Conservation (phyloP, 2,329 filamentous ascomycete species). For the Dendryphion nanum region DNA sequence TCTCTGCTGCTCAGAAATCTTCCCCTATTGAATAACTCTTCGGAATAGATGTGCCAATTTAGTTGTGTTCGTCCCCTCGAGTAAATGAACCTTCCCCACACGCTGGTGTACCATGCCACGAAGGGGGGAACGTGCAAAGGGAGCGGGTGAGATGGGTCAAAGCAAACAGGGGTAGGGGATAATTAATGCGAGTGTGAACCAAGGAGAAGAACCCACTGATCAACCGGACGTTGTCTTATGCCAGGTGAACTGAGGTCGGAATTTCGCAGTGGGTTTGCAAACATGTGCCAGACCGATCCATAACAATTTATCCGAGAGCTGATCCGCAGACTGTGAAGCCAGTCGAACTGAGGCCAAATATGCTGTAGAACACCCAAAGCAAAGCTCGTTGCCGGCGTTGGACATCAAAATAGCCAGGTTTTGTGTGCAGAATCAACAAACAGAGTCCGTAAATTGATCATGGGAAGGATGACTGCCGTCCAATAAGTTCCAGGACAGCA, state of each 20-base stretch:
- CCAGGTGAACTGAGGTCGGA: too few relatives aligned
- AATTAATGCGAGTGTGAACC: slow-evolving; percentile 31
- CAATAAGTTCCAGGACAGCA: slow-evolving; percentile 40
- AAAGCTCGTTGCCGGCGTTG: slow-evolving; percentile 7
- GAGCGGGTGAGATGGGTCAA: slow-evolving; percentile 20
- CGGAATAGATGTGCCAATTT: too few relatives aligned
- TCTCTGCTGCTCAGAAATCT: too few relatives aligned
- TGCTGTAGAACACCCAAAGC: not conserved
- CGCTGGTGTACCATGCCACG: slow-evolving; percentile 41
- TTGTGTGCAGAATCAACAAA: slow-evolving; percentile 36
- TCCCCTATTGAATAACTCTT: too few relatives aligned
- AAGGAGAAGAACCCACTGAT: slow-evolving; percentile 31
- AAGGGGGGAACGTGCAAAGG: slow-evolving; percentile 34
- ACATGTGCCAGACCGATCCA: too few relatives aligned
- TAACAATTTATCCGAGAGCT: too few relatives aligned
- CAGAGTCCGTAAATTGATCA: slow-evolving; percentile 36
- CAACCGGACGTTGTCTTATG: slow-evolving; percentile 21
- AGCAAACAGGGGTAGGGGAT: slow-evolving; percentile 15
- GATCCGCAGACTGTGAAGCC: not conserved
- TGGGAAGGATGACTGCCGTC: slow-evolving; percentile 37
- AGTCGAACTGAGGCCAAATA: not conserved
- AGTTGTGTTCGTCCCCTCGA: slow-evolving; percentile 36
- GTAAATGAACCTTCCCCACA: slow-evolving; percentile 39
- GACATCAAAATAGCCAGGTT: too few relatives aligned
- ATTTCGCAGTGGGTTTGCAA: too few relatives aligned